Conservation (phyloP, 768 basidiomycete species). For the Tephrocybe sp. region DNA sequence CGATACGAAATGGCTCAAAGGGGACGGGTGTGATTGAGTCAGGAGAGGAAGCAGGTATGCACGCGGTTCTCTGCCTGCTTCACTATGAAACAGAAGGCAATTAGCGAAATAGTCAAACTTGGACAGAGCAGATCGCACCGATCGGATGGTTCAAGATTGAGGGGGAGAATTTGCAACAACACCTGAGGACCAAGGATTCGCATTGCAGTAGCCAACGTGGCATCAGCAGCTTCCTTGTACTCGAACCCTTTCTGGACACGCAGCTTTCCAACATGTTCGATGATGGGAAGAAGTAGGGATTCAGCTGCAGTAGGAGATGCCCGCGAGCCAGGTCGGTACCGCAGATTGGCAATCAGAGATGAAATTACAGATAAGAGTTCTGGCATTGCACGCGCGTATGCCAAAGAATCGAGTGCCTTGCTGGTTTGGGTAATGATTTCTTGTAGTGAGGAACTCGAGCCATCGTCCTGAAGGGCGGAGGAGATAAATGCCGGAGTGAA, state of each 20-base stretch:
- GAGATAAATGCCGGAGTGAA: constrained; percentile 65
- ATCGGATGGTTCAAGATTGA: constrained; percentile 82
- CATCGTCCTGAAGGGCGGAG: constrained; percentile 47
- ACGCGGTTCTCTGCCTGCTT: constrained; percentile 77
- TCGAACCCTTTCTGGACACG: constrained; percentile 83
- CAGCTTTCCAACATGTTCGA: constrained; percentile 72
- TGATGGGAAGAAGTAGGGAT: constrained; percentile 63
- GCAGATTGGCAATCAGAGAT: constrained; percentile 64
- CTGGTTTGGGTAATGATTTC: constrained; percentile 63
- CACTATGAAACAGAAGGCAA: constrained; percentile 37
- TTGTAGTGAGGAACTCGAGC: constrained; percentile 54
- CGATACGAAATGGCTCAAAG: constrained; percentile 79
- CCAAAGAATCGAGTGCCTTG: constrained; percentile 70
- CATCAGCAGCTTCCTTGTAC: constrained; percentile 85
- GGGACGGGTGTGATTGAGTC: constrained; percentile 76
- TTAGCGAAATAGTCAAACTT: constrained; percentile 1
- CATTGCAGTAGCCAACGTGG: constrained; percentile 77
- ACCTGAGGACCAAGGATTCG: constrained; percentile 83
- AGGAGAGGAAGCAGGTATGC: constrained; percentile 92
- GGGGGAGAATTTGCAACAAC: constrained; percentile 70
- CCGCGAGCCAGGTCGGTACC: constrained; percentile 43
- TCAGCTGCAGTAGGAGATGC: constrained; percentile 62
- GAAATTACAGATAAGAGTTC: constrained; percentile 76
- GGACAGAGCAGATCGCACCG: constrained; percentile 49
- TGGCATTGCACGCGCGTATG: constrained; percentile 74